Conservation (phyloP, 306 rosid genomes). For the Medicago ruthenica region DNA sequence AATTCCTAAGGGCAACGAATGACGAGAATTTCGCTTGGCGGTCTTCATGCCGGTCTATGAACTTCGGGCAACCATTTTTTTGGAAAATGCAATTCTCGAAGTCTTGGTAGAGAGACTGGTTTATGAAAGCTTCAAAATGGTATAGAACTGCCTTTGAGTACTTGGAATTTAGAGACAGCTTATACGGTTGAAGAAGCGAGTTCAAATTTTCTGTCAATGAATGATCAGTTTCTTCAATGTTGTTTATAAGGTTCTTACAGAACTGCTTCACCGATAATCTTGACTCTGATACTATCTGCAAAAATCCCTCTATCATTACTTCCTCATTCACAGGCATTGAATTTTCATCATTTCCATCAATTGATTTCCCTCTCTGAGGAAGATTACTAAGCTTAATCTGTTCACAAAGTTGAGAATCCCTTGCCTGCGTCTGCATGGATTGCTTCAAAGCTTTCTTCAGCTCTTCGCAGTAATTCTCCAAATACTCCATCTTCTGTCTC, state of each 20-base stretch:
- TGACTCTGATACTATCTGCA: slow-evolving; percentile 95
- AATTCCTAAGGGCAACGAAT: slow-evolving; percentile 72
- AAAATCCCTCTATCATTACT: slow-evolving; percentile 93
- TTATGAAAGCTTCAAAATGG: slow-evolving; percentile 88
- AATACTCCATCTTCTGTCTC: slow-evolving; percentile 78
- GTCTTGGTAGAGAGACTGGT: slow-evolving; percentile 81
- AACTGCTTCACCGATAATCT: slow-evolving; percentile 87
- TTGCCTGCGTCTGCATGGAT: slow-evolving; percentile 58
- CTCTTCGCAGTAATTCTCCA: slow-evolving; percentile 91
- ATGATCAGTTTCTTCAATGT: slow-evolving; percentile 73
- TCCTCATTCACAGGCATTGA: slow-evolving; percentile 75
- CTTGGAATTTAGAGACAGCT: slow-evolving; percentile 72
- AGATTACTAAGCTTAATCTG: slow-evolving; percentile 53
- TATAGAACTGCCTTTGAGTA: slow-evolving; percentile 77
- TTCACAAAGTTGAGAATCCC: slow-evolving; percentile 53
- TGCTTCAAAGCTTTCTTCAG: slow-evolving; percentile 85
- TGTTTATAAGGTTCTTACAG: slow-evolving; percentile 77
- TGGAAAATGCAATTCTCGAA: slow-evolving; percentile 85
- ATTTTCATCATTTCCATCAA: slow-evolving; percentile 59
- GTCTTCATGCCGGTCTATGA: slow-evolving; percentile 71
- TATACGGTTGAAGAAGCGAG: slow-evolving; percentile 79
- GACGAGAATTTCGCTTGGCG: slow-evolving; percentile 77
- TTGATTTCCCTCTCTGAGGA: slow-evolving; percentile 57
- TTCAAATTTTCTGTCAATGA: slow-evolving; percentile 71
- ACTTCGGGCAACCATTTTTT: slow-evolving; percentile 75